These are phyloP conservation scores for Colletotrichum zoysiae DNA, from an alignment of 2,329 filamentous ascomycete genomes.

Conservation along the genomic window DNA sequence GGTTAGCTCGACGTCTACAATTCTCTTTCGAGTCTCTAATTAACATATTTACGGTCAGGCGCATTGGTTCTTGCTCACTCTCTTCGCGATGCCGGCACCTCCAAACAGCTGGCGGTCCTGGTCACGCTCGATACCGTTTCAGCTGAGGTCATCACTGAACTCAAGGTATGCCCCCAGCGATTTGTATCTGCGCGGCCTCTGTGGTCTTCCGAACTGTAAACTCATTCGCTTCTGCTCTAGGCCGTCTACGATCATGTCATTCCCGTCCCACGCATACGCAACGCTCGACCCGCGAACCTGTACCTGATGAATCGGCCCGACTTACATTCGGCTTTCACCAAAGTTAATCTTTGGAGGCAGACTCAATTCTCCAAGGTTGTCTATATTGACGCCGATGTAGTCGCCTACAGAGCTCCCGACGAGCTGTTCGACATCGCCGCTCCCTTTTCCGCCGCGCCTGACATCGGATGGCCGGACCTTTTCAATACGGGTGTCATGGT, in stretches of 20 bases:
- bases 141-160: slow-evolving; percentile 79
- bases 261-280: slow-evolving; percentile 83
- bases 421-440: slow-evolving; percentile 82
- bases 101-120: slow-evolving; percentile 86
- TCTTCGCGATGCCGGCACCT: slow-evolving; percentile 88
- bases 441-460: slow-evolving; percentile 80
- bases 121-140: slow-evolving; percentile 86
- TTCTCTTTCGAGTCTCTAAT: slow-evolving; percentile 39
- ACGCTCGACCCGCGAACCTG: slow-evolving; percentile 83
- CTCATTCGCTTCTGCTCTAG: slow-evolving; percentile 57
- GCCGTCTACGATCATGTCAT: slow-evolving; percentile 90
- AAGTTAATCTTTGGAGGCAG: slow-evolving; percentile 94
- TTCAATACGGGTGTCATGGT: slow-evolving; percentile 99
- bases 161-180: slow-evolving; percentile 69
- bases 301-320: slow-evolving; percentile 93
- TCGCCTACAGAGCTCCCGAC: slow-evolving; percentile 91
- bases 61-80: slow-evolving; percentile 95
- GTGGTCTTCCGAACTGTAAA: not conserved
- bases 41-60: slow-evolving; percentile 64
- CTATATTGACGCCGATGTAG: slow-evolving; percentile 93
- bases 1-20: slow-evolving; percentile 66
- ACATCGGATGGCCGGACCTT: slow-evolving; percentile 97
- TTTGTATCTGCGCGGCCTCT: not conserved
- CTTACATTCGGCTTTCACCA: slow-evolving; percentile 93
- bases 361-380: slow-evolving; percentile 92